Conservation (phyloP, 2,329 filamentous ascomycete species). For the Paraphoma chrysanthemicola region DNA sequence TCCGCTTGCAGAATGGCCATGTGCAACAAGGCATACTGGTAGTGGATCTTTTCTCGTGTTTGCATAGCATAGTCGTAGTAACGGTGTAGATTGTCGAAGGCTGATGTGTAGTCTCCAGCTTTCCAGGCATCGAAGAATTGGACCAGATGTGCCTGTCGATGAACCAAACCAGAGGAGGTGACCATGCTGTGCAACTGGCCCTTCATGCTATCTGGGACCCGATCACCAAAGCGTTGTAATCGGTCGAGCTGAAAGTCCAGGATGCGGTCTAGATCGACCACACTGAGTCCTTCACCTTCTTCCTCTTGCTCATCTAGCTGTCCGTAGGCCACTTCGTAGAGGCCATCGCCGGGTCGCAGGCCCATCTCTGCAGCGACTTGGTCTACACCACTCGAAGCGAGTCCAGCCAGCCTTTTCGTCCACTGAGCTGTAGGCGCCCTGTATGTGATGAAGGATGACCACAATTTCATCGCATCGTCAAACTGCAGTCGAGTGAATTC, state of each 20-base stretch:
- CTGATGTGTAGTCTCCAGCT: conserved; percentile 85
- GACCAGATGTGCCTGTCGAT: conserved; percentile 78
- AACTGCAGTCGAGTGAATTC: conserved; percentile 85
- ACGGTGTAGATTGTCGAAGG: conserved; percentile 88
- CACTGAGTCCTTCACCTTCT: conserved; percentile 63
- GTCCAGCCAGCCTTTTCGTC: conserved; percentile 52
- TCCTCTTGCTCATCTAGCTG: conserved; percentile 52
- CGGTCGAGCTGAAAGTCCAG: conserved; percentile 88
- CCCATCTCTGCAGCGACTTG: conserved; percentile 67
- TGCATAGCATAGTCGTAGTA: conserved; percentile 98
- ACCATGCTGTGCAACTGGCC: conserved; percentile 74
- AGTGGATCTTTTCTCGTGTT: conserved; percentile 80
- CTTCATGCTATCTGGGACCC: conserved; percentile 77
- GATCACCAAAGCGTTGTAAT: conserved; percentile 83
- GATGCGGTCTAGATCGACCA: conserved; percentile 79
- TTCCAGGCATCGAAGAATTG: conserved; percentile 92
- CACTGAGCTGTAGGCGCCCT: conserved; percentile 75
- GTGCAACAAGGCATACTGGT: conserved; percentile 94
- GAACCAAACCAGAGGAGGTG: conserved; percentile 69
- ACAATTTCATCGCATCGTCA: conserved; percentile 77
- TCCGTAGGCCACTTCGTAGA: conserved; percentile 61
- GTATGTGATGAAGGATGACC: conserved; percentile 83
- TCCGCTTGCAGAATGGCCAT: conserved; percentile 92
- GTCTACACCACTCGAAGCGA: conserved; percentile 57
- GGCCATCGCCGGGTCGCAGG: conserved; percentile 57